A percentile compares a stretch with the other conserved stretches of the same genome.
Conservation (phyloP, 208 protist genomes). For the Trypanosoma grayi region DNA sequence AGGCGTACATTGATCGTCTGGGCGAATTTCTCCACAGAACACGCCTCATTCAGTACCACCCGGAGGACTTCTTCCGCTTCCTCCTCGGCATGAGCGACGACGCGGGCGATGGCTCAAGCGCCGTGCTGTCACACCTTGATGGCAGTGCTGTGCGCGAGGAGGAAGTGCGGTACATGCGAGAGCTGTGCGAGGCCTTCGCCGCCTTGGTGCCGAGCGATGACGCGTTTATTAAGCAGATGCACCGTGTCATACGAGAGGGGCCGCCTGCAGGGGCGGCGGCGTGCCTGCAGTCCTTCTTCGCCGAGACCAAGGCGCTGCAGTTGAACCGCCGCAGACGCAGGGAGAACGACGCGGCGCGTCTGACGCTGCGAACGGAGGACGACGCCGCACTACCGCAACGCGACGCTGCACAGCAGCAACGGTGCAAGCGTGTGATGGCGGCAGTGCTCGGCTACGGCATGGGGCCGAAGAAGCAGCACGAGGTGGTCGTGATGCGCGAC, state of each 20-base stretch:
- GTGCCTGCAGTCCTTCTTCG: conserved; percentile 29
- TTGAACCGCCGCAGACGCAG: conserved; percentile 22
- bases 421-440: conserved; percentile 42
- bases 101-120: not conserved
- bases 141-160: conserved; percentile 31
- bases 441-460: conserved; percentile 69
- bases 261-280: conserved; percentile 28
- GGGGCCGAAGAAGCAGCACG: conserved; percentile 86
- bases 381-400: not conserved
- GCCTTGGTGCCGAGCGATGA: conserved; percentile 27
- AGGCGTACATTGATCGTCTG: conserved; percentile 67
- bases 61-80: conserved; percentile 75
- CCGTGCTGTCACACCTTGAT: conserved; percentile 34
- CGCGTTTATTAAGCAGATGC: conserved; percentile 32
- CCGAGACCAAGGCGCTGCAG: conserved; percentile 25
- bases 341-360: conserved; percentile 43
- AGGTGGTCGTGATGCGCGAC: conserved; percentile 78
- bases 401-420: not conserved
- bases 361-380: conserved; percentile 29
- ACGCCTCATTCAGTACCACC: conserved; percentile 75
- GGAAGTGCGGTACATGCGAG: conserved; percentile 49
- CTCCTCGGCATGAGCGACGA: conserved; percentile 33
- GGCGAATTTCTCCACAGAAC: conserved; percentile 50
- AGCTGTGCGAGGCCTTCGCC: conserved; percentile 43
- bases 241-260: conserved; percentile 40